Conservation (phyloP, 1,139 yeast species). For the Debaryomyces udenii region DNA sequence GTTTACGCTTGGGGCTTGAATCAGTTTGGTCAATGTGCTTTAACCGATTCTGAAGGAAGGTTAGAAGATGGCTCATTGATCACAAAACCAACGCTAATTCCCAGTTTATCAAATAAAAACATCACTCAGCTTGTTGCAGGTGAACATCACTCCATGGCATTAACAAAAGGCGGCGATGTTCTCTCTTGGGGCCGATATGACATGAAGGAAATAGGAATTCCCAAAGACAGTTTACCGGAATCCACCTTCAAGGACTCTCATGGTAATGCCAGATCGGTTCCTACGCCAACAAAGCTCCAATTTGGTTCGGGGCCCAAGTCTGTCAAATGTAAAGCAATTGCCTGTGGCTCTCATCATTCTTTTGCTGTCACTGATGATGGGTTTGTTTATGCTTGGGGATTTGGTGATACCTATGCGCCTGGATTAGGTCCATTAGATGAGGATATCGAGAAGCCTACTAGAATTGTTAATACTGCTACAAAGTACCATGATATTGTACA, state of each 20-base stretch:
- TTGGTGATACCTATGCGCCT: conserved; percentile 93
- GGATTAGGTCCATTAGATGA: conserved; percentile 94
- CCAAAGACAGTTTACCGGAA: conserved; percentile 60
- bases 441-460: conserved; percentile 82
- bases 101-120: conserved; percentile 56
- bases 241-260: conserved; percentile 76
- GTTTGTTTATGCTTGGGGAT: conserved; percentile 92
- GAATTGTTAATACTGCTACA: conserved; percentile 92
- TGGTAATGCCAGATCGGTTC: conserved; percentile 85
- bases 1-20: conserved; percentile 94
- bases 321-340: conserved; percentile 59
- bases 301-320: conserved; percentile 29
- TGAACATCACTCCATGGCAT: conserved; percentile 87
- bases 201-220: conserved; percentile 88
- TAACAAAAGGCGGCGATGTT: conserved; percentile 70
- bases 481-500: conserved; percentile 67
- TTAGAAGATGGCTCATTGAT: conserved; percentile 83
- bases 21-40: conserved; percentile 95
- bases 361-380: conserved; percentile 86
- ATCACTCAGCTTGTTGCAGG: conserved; percentile 81
- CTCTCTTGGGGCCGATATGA: conserved; percentile 90
- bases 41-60: conserved; percentile 54
- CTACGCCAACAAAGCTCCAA: conserved; percentile 70
- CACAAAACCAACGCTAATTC: conserved; percentile 74
- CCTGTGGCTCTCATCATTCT: conserved; percentile 92